A percentile compares a stretch with the other conserved stretches of the same genome.
These are phyloP conservation scores for Aspergillus funiculosus DNA, from an alignment of 495 filamentous ascomycete species.

Conservation along the genomic window DNA sequence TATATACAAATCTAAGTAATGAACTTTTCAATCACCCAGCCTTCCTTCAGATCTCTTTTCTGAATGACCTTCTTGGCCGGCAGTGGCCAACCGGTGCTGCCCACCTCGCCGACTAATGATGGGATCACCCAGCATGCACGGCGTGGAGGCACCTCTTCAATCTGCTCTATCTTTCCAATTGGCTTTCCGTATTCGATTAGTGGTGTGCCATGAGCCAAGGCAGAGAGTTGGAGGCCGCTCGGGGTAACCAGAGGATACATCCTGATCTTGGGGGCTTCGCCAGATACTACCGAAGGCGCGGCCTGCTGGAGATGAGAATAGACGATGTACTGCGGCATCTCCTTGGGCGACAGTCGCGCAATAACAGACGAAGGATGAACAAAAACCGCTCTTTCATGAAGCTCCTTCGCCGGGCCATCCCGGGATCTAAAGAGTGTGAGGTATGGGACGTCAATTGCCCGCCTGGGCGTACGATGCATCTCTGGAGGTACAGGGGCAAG, in stretches of 20 bases:
- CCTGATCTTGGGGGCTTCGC: conserved; percentile 65
- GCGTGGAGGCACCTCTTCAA: conserved; percentile 49
- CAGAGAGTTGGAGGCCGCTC: conserved; percentile 67
- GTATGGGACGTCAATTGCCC: conserved; percentile 86
- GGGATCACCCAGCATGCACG: conserved; percentile 81
- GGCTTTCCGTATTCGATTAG: conserved; percentile 84
- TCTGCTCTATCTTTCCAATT: conserved; percentile 64
- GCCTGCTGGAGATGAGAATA: conserved; percentile 80
- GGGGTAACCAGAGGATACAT: conserved; percentile 84
- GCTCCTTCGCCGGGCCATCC: conserved; percentile 41
- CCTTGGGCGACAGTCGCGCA: conserved; percentile 59
- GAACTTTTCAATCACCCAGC: conserved; percentile 72
- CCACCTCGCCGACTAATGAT: conserved; percentile 59
- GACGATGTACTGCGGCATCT: conserved; percentile 78
- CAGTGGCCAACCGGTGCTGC: conserved; percentile 74
- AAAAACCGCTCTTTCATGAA: conserved; percentile 61
- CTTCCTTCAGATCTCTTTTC: conserved; percentile 60
- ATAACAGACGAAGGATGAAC: conserved; percentile 80
- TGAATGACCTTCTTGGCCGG: conserved; percentile 78
- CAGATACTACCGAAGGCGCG: conserved; percentile 40
- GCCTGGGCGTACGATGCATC: conserved; percentile 61
- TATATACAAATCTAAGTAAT: conserved; percentile 31
- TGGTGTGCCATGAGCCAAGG: conserved; percentile 78
- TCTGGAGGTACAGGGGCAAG: conserved; percentile 69
- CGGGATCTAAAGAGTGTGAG: conserved; percentile 74